phyloP scores from a whole-genome alignment of 1,284 basidiomycete species.

The Moniliophthora roreri region DNA sequence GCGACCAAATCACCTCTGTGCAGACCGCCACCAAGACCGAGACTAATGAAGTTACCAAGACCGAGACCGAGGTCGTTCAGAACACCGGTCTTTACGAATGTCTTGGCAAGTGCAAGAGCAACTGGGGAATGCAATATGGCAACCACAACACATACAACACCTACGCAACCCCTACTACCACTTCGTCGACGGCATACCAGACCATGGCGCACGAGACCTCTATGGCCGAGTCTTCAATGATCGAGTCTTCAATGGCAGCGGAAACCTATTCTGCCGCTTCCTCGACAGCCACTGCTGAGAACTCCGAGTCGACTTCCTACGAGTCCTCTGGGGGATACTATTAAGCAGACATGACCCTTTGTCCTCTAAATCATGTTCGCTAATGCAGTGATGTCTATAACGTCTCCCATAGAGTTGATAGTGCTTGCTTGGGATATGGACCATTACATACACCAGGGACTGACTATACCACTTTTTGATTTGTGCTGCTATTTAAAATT shows the following conservation, averaged over 20 bases:
- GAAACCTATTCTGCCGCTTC: background rate
- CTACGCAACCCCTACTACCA: constrained; percentile 32
- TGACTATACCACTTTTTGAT: constrained; percentile 30
- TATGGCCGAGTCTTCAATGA: background rate
- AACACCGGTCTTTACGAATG: constrained; percentile 54
- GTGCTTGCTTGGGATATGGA: constrained; percentile 15
- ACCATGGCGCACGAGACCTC: background rate
- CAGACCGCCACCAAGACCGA: constrained; percentile 33
- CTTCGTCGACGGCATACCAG: background rate
- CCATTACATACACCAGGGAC: constrained; percentile 23
- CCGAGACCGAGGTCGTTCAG: constrained; percentile 45
- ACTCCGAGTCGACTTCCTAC: background rate
- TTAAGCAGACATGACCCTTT: too few species aligned
- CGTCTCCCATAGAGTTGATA: constrained; percentile 12
- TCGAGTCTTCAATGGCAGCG: background rate
- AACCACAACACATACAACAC: constrained; percentile 55
- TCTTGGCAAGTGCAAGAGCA: constrained; percentile 57
- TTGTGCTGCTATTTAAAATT: constrained; percentile 32
- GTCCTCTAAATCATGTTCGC: background rate
- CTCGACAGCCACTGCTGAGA: background rate
- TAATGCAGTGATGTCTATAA: constrained; percentile 12
- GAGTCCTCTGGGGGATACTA: too few species aligned
- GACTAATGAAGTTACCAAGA: constrained; percentile 51
- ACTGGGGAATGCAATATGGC: constrained; percentile 49
- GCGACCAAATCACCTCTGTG: background rate